These are phyloP conservation scores for Malassezia yamatoensis DNA, from an alignment of 1,284 basidiomycete species.

Conservation along the genomic window DNA sequence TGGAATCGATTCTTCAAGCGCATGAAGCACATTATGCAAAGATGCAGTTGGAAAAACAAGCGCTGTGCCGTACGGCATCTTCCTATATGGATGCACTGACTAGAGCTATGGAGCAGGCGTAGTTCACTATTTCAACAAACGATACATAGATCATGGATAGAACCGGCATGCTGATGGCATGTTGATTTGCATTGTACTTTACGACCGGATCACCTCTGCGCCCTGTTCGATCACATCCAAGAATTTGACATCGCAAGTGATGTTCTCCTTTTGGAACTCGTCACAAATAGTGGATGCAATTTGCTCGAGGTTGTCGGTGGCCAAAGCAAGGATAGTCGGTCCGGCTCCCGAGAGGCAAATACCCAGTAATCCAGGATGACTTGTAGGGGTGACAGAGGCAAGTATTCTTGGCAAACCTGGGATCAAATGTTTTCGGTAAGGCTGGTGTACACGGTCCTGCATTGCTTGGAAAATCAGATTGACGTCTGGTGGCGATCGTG, in stretches of 20 bases:
- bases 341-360: slow-evolving; percentile 97
- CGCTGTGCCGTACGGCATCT: slow-evolving; percentile 8
- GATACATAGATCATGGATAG: no score
- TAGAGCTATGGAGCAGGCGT: slow-evolving; percentile 17
- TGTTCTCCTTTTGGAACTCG: slow-evolving; percentile 36
- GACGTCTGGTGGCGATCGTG: slow-evolving; percentile 77
- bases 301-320: slow-evolving; percentile 54
- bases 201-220: slow-evolving; percentile 21
- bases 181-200: background rate
- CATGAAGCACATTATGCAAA: slow-evolving; percentile 11
- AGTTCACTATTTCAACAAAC: slow-evolving; percentile 7
- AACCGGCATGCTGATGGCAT: background rate
- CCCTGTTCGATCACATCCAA: slow-evolving; percentile 39
- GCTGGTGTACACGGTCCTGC: slow-evolving; percentile 97
- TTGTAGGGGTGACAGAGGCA: slow-evolving; percentile 69
- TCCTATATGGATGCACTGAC: slow-evolving; percentile 14
- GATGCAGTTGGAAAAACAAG: slow-evolving; percentile 17
- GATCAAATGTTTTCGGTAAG: slow-evolving; percentile 81
- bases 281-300: slow-evolving; percentile 36
- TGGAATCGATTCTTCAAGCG: slow-evolving; percentile 12
- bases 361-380: slow-evolving; percentile 84
- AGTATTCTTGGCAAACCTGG: slow-evolving; percentile 62
- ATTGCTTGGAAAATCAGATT: slow-evolving; percentile 96
- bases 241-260: slow-evolving; percentile 35
- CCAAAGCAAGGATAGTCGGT: slow-evolving; percentile 93